Evolutionary conservation across 2,329 filamentous ascomycete genomes (phyloP), one percentile per base, ranked within the genome.

Genomic region (Myriangium duriaei): DNA sequence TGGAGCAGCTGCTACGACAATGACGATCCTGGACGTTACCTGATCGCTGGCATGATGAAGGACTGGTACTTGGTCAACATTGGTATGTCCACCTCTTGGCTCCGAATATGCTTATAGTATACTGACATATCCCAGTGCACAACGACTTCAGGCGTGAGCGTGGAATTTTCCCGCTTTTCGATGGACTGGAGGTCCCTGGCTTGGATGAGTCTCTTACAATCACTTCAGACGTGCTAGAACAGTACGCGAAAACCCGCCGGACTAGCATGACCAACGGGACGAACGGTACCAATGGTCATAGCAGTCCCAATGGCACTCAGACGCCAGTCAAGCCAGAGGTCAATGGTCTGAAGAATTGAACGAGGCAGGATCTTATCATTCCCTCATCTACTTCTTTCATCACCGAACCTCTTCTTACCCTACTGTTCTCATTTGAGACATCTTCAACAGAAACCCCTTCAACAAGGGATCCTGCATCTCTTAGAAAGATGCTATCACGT

Each of bases 51-150:
- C 38, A 69, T 96, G 44, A 91, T 95, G 75, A 78, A 88, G 43
- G 77, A 76, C 37, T 98, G 88, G 86, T 88, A 86, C 55, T 68
- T 98, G 42, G 74, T 98, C 49, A 98, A 98, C 56, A 94, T 98
- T 51, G 84, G 83, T 87, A 67, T 65, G 78, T 31, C 15, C 12
- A 19, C 5, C n/a, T 30, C 15, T 44, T 34, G 15, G n/a, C 16
- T 14, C 7, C 15, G 18, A 11, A 29, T 7, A 28, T 16, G 11
- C 11, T 11, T 12, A 11, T 34, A 11, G 11, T n/a, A 11, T 2
- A 4, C 35, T 41, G 24, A 38, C 34, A 5, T 11, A 31, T 10
- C 10, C 13, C 19, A 87, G 91, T 98, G 17, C 86, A 98, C 67
- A 98, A 98, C 55, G 86, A 98, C 58, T 98, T 98, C 76, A 85